Percentiles rank a stretch among this genome's conserved stretches.
Evolutionary conservation across 177 flowering plant species (phyloP).

Genomic region (Vitis hybrid): DNA sequence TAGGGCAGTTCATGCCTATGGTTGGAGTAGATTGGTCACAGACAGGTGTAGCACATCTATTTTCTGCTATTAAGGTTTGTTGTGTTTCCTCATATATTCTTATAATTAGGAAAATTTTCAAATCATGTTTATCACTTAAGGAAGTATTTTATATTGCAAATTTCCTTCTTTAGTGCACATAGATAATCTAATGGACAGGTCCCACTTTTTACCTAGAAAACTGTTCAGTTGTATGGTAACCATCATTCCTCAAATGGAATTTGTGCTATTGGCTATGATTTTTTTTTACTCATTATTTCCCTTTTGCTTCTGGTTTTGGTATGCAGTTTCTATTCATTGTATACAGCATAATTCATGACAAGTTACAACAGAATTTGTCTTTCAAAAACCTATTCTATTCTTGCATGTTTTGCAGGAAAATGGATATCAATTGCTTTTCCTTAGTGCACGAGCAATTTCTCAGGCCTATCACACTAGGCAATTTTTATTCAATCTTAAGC

Average conservation of each 20-base stretch:
- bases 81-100: conserved; percentile 3
- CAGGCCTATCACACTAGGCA: conserved; percentile 80
- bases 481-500: conserved; percentile 83
- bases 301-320: not conserved
- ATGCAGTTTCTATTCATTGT: not conserved
- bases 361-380: not conserved
- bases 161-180: not conserved
- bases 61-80: conserved; percentile 91
- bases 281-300: not conserved
- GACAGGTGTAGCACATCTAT: conserved; percentile 89
- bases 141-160: not conserved
- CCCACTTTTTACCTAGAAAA: not conserved
- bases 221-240: not conserved
- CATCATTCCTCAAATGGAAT: not conserved
- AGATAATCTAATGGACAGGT: not conserved
- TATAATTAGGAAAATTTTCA: not conserved
- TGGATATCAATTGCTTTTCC: conserved; percentile 87
- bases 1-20: conserved; percentile 98
- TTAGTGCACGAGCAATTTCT: conserved; percentile 94
- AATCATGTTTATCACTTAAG: not conserved
- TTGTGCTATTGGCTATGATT: not conserved
- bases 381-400: not conserved
- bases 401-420: conserved; percentile 69
- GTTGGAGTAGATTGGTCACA: conserved; percentile 98
- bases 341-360: not conserved